Evolutionary conservation across 768 basidiomycete species (phyloP), one percentile per base, ranked within the genome.

Genomic region (Tephrocybe sp.): DNA sequence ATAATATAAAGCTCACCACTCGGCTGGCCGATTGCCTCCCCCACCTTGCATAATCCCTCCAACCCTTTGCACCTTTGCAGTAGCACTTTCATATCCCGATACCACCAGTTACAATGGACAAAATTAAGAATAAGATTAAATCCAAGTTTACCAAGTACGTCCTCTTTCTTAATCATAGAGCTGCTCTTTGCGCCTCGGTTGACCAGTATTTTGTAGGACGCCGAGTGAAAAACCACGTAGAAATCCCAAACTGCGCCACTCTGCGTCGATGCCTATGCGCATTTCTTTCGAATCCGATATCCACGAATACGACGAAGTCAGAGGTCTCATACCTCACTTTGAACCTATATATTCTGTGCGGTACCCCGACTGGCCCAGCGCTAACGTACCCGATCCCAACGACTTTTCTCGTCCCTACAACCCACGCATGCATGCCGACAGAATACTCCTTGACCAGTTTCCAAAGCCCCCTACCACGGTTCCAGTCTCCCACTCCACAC

Each of bases 241-340:
- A 25, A 50, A 58, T 34, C 53, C 53, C 18, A 55, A 50, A 38
- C 28, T 58, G 36, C 46, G 54, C 17, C 23, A 58, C 37, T 65
- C 63, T 3, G 46, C 51, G 34, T 65, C 63, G 5, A 55, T 65
- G 61, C 61, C 63, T n/a, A 18, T 65, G 9, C 58, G 59, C 14
- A 54, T 32, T 46, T 59, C 61, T 12, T 45, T 43, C 48, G 58
- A 62, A 6, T 58, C 59, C 1, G 58, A 61, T 1, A 48, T n/a
- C n/a, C n/a, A n/a, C n/a, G n/a, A n/a, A n/a, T n/a, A 58, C 11
- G 11, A 17, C 34, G 34, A n/a, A n/a, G 18, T 39, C 38, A 18
- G 4, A 21, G 18, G 12, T 39, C 17, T 9, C 4, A n/a, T n/a
- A 5, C 8, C 28, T 11, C 28, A 5, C 11, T 21, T 3, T 39